Conservation (phyloP, 2,329 filamentous ascomycete species). For the Lachnellula subtilissima region DNA sequence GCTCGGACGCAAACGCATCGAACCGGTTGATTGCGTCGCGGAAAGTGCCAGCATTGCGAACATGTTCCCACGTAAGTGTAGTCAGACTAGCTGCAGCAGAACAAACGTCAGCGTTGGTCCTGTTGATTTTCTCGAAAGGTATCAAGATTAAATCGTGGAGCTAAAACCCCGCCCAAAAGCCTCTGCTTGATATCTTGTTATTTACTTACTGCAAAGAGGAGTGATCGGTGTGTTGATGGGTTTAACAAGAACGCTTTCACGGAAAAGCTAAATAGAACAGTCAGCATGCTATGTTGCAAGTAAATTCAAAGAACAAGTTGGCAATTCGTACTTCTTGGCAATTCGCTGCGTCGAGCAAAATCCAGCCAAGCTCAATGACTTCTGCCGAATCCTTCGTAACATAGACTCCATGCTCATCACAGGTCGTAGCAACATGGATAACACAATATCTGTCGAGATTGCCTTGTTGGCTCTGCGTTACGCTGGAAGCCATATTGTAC, state of each 20-base stretch:
- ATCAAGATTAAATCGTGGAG: not conserved
- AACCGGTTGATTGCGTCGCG: conserved; percentile 94
- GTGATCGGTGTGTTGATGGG: conserved; percentile 98
- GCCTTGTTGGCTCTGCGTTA: conserved; percentile 50
- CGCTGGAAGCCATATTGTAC: conserved; percentile 52
- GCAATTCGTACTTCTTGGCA: conserved; percentile 75
- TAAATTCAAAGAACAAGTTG: conserved; percentile 2
- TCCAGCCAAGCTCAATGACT: conserved; percentile 99
- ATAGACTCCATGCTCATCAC: conserved; percentile 98
- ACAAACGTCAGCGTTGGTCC: conserved; percentile 15
- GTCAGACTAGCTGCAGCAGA: conserved; percentile 75
- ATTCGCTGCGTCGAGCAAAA: conserved; percentile 84
- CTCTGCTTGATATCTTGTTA: conserved; percentile 2
- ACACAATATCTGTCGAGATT: conserved; percentile 95
- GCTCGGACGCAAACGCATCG: conserved; percentile 87
- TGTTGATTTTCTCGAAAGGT: conserved; percentile 1
- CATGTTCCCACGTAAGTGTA: conserved; percentile 97
- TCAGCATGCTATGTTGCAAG: conserved; percentile 17
- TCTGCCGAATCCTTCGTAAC: conserved; percentile 99
- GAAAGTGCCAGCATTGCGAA: conserved; percentile 95
- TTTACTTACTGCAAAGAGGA: conserved; percentile 89
- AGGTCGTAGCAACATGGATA: conserved; percentile 97
- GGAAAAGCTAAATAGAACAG: conserved; percentile 63
- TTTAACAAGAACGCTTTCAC: conserved; percentile 95
- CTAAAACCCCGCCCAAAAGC: not conserved